Evolutionary conservation across 108 stramenopile genomes (phyloP), one percentile per base, ranked within the genome.

Genomic region (Mediolabrus comicus): DNA sequence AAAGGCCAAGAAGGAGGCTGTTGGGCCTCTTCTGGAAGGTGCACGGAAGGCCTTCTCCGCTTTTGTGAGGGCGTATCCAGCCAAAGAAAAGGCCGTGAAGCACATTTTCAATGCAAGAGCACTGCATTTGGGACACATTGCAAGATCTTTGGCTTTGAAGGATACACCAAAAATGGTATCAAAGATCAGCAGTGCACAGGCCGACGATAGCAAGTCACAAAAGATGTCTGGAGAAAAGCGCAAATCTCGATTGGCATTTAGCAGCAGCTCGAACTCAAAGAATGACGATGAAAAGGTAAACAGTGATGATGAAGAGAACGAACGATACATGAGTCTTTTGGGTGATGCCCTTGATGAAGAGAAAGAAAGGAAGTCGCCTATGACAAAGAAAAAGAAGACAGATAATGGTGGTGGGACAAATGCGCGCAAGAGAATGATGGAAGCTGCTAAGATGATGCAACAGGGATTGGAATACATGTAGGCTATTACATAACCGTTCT

Each of bases 81-180:
- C 94, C n/a, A 91, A 89, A 62, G 94, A 95, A 66, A 84, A 92
- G 71, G 72, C 84, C 24, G 87, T 95, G 5, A 78, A 86, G 25
- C 90, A 92, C 46, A 91, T 95, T 43, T 95, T 95, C 65, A 86
- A 86, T 55, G 77, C 91, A 7, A 59, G 91, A 54, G 89, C 89
- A 4, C 67, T 95, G 46, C 94, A 95, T 80, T 60, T 92, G 36
- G 94, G 94, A 12, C 94, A 95, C 66, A 81, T 95, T 32, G 94
- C 94, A 8, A 73, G 88, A 46, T 91, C 91, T 2, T 84, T 95
- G 74, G 94, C 90, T 12, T 69, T 95, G 65, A 86, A 85, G 69
- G 94, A 95, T 73, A 82, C 89, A 54, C 94, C 94, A 3, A 91
- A 87, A 51, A 77, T 80, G 51, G 58, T 91, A 28, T 80, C 75